Conservation (phyloP, 495 filamentous ascomycete genomes). For the Penicillium manginii region DNA sequence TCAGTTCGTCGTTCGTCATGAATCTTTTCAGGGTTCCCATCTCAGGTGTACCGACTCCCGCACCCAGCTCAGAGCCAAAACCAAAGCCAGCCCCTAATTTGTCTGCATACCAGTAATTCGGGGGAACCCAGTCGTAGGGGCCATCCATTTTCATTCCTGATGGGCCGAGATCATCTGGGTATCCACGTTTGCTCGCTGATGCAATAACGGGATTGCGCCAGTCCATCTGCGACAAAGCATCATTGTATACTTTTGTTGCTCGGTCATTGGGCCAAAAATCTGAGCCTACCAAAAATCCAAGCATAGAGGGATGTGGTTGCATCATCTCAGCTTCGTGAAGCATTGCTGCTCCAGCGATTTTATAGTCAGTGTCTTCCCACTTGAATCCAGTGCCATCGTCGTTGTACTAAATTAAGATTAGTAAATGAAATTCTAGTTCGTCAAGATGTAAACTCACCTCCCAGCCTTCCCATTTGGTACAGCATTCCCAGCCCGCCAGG, state of each 20-base stretch:
- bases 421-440: too few species aligned
- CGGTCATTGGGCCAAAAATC: constrained; percentile 66
- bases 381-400: constrained; percentile 49
- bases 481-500: constrained; percentile 69
- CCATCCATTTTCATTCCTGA: constrained; percentile 70
- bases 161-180: constrained; percentile 52
- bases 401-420: constrained; percentile 50
- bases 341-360: constrained; percentile 57
- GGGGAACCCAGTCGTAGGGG: constrained; percentile 70
- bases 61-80: constrained; percentile 63
- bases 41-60: constrained; percentile 66
- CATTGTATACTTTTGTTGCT: constrained; percentile 55
- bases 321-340: constrained; percentile 62
- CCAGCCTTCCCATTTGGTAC: constrained; percentile 72
- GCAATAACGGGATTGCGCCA: constrained; percentile 62
- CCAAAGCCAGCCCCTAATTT: constrained; percentile 61
- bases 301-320: constrained; percentile 59
- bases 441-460: constrained; percentile 25
- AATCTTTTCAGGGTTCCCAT: constrained; percentile 57
- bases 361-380: constrained; percentile 59
- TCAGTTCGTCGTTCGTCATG: constrained; percentile 51
- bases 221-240: constrained; percentile 51
- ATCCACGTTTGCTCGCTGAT: constrained; percentile 60
- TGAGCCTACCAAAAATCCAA: constrained; percentile 61
- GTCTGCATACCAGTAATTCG: constrained; percentile 63